Conservation (phyloP, 768 basidiomycete species). For the Leccinum obscurum region DNA sequence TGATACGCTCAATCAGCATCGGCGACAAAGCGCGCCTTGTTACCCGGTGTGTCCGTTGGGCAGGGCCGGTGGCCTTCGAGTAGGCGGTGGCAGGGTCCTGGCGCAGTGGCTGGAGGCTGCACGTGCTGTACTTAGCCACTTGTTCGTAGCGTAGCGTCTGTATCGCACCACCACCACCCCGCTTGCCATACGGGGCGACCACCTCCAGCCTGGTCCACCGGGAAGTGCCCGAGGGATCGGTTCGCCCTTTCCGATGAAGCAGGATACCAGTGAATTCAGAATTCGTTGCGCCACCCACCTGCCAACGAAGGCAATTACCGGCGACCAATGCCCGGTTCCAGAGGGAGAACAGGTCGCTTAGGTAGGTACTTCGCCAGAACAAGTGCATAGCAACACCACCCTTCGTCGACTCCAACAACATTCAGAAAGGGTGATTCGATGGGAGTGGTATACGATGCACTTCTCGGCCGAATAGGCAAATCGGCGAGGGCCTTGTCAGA, state of each 20-base stretch:
- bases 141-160: too few relatives aligned
- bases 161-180: too few relatives aligned
- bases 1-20: slow-evolving; percentile 14
- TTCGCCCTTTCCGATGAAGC: not conserved
- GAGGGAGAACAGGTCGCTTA: slow-evolving; percentile 93
- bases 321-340: slow-evolving; percentile 91
- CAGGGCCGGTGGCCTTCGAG: too few relatives aligned
- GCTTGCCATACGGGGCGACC: too few relatives aligned
- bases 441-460: slow-evolving; percentile 34
- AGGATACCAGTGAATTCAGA: slow-evolving; percentile 13
- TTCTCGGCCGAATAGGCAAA: slow-evolving; percentile 89
- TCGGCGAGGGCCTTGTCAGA: slow-evolving; percentile 98
- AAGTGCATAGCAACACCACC: slow-evolving; percentile 84
- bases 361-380: slow-evolving; percentile 91
- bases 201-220: not conserved
- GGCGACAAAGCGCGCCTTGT: slow-evolving; percentile 2
- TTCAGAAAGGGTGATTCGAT: not conserved
- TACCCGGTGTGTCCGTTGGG: not conserved
- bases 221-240: not conserved
- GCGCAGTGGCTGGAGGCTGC: too few relatives aligned
- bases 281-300: slow-evolving; percentile 49
- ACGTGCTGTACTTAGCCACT: too few relatives aligned
- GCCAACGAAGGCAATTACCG: slow-evolving; percentile 92
- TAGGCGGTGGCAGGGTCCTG: too few relatives aligned
- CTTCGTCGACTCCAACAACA: slow-evolving; percentile 70